A percentile compares a stretch with the other conserved stretches of the same genome.
These are phyloP conservation scores for Russula sp. DNA, from an alignment of 768 basidiomycete species.

Conservation along the genomic window DNA sequence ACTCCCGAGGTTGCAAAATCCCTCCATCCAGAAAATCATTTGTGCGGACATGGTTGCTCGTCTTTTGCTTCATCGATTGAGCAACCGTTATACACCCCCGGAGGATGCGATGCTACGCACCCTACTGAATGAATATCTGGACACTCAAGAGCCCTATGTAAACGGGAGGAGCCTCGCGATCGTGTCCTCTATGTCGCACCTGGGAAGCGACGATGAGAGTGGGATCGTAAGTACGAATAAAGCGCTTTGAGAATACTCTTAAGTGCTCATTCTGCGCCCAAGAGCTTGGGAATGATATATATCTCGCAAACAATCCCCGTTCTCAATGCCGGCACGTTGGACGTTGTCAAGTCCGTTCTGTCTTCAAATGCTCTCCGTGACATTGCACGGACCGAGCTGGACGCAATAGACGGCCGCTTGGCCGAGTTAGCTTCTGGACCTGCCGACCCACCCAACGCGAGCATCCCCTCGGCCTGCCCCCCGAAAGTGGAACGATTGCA, in stretches of 20 bases:
- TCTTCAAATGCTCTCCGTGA: not conserved
- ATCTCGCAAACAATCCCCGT: slow-evolving; percentile 31
- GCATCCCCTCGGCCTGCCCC: not conserved
- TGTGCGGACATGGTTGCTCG: slow-evolving; percentile 20
- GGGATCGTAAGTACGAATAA: slow-evolving; percentile 17
- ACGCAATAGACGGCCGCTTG: slow-evolving; percentile 12
- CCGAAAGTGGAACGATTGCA: not conserved
- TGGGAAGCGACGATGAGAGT: slow-evolving; percentile 8
- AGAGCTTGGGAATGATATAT: slow-evolving; percentile 30
- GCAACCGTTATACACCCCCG: not conserved
- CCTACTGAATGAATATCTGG: not conserved
- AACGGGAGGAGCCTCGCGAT: slow-evolving; percentile 17
- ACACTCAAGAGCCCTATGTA: not conserved
- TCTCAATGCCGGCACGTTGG: slow-evolving; percentile 28
- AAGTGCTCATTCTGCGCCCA: slow-evolving; percentile 1
- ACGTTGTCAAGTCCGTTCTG: slow-evolving; percentile 22
- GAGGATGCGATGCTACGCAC: slow-evolving; percentile 15
- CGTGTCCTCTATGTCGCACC: slow-evolving; percentile 9
- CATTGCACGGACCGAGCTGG: slow-evolving; percentile 7
- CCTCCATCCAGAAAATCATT: not conserved
- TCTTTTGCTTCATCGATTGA: slow-evolving; percentile 16
- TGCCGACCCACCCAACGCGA: not conserved
- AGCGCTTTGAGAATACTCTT: not conserved
- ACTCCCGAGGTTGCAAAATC: slow-evolving; percentile 18
- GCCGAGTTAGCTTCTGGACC: slow-evolving; percentile 7